These are phyloP conservation scores for Sarocladiaceae sp. DNA, from an alignment of 2,329 filamentous ascomycete species.

Conservation along the genomic window DNA sequence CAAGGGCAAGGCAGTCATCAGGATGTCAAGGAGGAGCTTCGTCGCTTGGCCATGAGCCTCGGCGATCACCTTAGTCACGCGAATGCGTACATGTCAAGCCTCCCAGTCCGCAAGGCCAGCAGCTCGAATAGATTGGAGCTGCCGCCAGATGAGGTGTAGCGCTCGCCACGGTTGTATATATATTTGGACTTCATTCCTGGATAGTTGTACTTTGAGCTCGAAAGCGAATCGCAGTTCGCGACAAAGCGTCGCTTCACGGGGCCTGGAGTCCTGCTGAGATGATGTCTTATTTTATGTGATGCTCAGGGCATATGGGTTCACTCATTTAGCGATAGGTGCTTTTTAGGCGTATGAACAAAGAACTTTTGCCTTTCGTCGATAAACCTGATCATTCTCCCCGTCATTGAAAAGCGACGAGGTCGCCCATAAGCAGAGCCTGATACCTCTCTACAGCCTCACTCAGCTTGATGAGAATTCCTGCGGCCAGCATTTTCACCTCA, in stretches of 20 bases:
- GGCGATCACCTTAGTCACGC: conserved; percentile 44
- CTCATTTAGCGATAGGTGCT: conserved; percentile 5
- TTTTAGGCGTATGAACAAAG: not conserved
- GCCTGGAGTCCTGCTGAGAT: too few species aligned
- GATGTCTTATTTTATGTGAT: too few species aligned
- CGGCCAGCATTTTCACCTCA: conserved; percentile 72
- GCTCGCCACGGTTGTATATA: not conserved
- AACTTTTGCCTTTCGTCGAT: not conserved
- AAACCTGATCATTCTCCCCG: not conserved
- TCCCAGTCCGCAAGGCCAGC: conserved; percentile 33
- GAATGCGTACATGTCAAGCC: conserved; percentile 37
- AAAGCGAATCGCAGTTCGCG: too few species aligned
- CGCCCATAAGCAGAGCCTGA: conserved; percentile 71
- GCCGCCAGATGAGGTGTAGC: not conserved
- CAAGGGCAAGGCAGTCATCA: conserved; percentile 48
- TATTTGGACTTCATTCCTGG: not conserved
- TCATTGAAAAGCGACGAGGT: conserved; percentile 43
- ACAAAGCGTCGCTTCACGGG: too few species aligned
- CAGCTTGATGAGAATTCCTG: conserved; percentile 71
- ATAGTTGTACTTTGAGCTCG: not conserved
- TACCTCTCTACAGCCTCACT: conserved; percentile 80
- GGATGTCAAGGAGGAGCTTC: conserved; percentile 48
- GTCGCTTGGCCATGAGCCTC: conserved; percentile 45
- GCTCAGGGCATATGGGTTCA: not conserved
- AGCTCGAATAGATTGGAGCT: conserved; percentile 24